Evolutionary conservation across 441 rosid genomes (phyloP), one percentile per base, ranked within the genome.

Genomic region (Euphorbia corollata): DNA sequence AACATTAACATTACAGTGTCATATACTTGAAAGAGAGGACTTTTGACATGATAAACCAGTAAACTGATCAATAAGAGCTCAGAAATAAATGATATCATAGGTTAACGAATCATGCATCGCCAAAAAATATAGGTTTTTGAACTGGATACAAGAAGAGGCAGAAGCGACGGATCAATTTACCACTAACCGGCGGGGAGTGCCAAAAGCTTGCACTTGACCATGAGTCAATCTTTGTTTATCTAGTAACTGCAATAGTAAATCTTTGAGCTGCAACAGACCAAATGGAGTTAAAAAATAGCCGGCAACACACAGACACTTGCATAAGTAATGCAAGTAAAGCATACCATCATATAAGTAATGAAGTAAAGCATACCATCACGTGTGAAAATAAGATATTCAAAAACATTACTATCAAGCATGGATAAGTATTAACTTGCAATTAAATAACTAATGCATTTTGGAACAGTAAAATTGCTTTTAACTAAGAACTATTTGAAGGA

Each of bases 141-240:
- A 72, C 64, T 61, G 19, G 41, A 9, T 65, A 24, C 60, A 69
- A 73, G 55, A 54, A 41, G 50, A 36, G 51, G 66, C 61, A 71
- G 63, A 73, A 71, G 58, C 54, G 20, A 27, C 4, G 32, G 32
- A 63, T 56, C 70, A 67, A 39, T 50, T 47, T 89, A 94, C 99
- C 97, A 94, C 96, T 77, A 91, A 78, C 81, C 97, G 84, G 71
- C 99, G 93, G 72, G 99, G 97, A 69, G 99, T 91, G 68, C 90
- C 96, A 83, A 81, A 88, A 54, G 87, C 88, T 76, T 86, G 83
- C 63, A 91, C 85, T 71, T 78, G 78, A 51, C 94, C 87, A 69
- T 87, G 94, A 73, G 75, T 65, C 79, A 94, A 71, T 78, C 96
- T 84, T 68, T 85, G 91, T 68, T 78, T 84, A 65, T 82, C 78